phyloP scores from a whole-genome alignment of 495 filamentous ascomycete species.

The Letharia lupina region DNA sequence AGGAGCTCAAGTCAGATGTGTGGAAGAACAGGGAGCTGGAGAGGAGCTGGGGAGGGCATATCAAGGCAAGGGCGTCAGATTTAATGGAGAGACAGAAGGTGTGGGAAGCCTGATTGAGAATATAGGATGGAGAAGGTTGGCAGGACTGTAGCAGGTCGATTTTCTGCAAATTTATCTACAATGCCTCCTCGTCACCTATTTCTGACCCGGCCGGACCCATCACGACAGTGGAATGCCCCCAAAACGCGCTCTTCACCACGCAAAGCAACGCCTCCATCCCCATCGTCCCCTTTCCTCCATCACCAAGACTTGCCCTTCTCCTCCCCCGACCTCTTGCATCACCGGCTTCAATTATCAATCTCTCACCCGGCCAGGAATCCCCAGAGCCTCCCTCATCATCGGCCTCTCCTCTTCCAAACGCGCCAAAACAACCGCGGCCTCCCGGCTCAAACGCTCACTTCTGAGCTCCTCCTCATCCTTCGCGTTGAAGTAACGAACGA shows the following conservation, averaged over 20 bases:
- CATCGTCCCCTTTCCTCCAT: no score
- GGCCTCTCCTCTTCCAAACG: no score
- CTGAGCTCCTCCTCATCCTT: no score
- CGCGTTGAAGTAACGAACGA: no score
- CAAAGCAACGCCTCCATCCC: no score
- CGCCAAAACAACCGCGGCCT: no score
- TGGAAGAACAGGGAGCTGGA: slow-evolving; percentile 38
- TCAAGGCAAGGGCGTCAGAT: slow-evolving; percentile 31
- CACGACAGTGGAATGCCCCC: neutral
- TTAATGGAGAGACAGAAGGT: slow-evolving; percentile 37
- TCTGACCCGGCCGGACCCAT: neutral
- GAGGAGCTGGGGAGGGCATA: slow-evolving; percentile 22
- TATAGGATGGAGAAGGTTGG: slow-evolving; percentile 10
- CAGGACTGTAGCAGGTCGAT: neutral
- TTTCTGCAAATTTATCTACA: neutral
- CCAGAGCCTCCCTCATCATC: no score
- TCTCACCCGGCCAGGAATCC: no score
- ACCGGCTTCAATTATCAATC: no score
- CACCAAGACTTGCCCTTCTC: no score
- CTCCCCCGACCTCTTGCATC: no score
- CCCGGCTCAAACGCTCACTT: no score
- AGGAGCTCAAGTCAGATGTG: slow-evolving; percentile 40
- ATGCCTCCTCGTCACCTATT: neutral
- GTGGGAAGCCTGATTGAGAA: slow-evolving; percentile 18
- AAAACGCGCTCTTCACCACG: neutral